Evolutionary conservation across 129 eudicot genomes (phyloP).

Genomic region (Daucus carota): DNA sequence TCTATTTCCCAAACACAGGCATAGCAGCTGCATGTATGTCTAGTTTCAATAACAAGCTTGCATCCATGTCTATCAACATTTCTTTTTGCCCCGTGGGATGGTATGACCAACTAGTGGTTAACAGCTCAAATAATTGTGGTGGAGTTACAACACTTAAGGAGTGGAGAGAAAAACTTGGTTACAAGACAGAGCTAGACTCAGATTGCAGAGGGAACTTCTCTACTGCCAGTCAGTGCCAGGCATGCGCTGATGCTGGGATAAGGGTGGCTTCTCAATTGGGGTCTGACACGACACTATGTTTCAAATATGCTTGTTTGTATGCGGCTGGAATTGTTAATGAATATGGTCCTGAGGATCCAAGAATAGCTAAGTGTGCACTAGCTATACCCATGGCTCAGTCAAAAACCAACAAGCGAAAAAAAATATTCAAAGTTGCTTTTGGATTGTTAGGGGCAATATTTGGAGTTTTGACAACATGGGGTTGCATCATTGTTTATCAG

Average conservation of each 20-base stretch:
- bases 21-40: conserved; percentile 40
- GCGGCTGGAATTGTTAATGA: conserved; percentile 56
- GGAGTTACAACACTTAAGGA: conserved; percentile 35
- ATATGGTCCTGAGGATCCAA: conserved; percentile 47
- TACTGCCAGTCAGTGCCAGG: conserved; percentile 28
- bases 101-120: conserved; percentile 25
- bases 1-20: conserved; percentile 36
- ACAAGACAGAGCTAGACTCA: conserved; percentile 22
- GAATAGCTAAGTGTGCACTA: conserved; percentile 41
- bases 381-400: conserved; percentile 30
- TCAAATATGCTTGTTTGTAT: conserved; percentile 42
- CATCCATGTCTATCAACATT: conserved; percentile 11
- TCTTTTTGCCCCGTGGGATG: conserved; percentile 23
- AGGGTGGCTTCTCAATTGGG: conserved; percentile 31
- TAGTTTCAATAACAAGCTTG: conserved; percentile 26
- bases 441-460: conserved; percentile 36
- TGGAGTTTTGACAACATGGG: conserved; percentile 25
- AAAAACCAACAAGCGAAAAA: neutral
- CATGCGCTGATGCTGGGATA: conserved; percentile 46
- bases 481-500: conserved; percentile 19
- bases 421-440: conserved; percentile 18
- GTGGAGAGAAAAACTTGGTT: conserved; percentile 30
- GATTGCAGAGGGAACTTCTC: conserved; percentile 41
- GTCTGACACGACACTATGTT: conserved; percentile 46
- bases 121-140: conserved; percentile 34